Evolutionary conservation across 371 early-diverging fungal genomes (phyloP).

Genomic region (Chytridiales sp.): DNA sequence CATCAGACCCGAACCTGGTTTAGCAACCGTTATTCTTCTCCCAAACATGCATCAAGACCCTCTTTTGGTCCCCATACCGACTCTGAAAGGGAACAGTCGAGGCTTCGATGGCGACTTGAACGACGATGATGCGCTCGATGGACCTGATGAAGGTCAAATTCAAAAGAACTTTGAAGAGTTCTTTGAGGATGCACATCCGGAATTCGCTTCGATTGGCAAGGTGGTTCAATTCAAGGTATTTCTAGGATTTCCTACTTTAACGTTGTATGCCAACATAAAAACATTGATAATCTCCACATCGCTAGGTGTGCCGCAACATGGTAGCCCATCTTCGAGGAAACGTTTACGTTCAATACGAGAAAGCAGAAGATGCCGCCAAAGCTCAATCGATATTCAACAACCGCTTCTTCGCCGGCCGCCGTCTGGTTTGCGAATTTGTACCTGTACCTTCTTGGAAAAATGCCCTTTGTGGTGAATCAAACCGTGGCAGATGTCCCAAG

Average conservation of each 20-base stretch:
- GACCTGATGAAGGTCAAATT: conserved; percentile 32
- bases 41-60: conserved; percentile 27
- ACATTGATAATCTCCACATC: too few species aligned
- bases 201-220: conserved; percentile 33
- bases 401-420: conserved; percentile 41
- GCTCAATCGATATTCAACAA: conserved; percentile 34
- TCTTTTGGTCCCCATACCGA: conserved; percentile 15
- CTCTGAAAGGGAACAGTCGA: conserved; percentile 10
- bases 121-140: conserved; percentile 20
- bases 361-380: conserved; percentile 31
- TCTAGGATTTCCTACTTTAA: too few species aligned
- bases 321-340: conserved; percentile 36
- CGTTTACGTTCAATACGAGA: conserved; percentile 44
- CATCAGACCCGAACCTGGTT: conserved; percentile 3
- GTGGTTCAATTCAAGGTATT: conserved; percentile 45
- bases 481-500: conserved; percentile 20
- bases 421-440: conserved; percentile 33
- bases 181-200: conserved; percentile 39
- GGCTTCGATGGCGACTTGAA: not conserved
- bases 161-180: conserved; percentile 37
- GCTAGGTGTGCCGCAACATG: too few species aligned
- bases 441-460: conserved; percentile 39
- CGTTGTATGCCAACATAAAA: too few species aligned
- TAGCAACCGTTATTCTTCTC: conserved; percentile 12
- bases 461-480: conserved; percentile 42